Base-by-base conservation (phyloP, 2,329 filamentous ascomycete species). In the Teratosphaeria viscida region DNA sequence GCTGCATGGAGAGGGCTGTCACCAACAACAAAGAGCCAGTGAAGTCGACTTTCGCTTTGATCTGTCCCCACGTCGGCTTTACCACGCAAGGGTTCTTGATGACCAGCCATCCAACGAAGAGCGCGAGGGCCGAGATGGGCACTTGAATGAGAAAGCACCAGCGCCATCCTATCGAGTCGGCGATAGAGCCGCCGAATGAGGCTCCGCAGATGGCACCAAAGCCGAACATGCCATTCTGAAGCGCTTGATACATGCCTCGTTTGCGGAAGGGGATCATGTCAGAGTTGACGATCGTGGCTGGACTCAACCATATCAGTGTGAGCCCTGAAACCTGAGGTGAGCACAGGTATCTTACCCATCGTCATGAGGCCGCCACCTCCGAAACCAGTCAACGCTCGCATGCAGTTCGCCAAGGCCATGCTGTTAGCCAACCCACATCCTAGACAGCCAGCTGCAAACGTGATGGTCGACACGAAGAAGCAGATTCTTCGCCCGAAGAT, bases 111-210 rank as follows among this genome's bases (percentile, higher is more conserved):
- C 83, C 84, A 11, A 83, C 72, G 0, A 78, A 47, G 0, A 86
- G 74, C 0, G 83, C 84, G n/a, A 81, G 65, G 1, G 78, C 61
- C 0, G 82, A 85, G 0, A 87, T 68, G 0, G 85, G 85, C 0
- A 85, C 81, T 65, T 87, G 85, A 1, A 85, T 73, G 3, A 85
- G 67, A 61, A 87, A 88, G 59, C 75, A 77, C 76, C 76, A 78
- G 10, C 76, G 70, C 76, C 76, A 78, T 32, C 76, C 76, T 29
- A 78, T 74, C 0, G 70, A 68, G 55, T 78, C 76, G 2, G 75
- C 74, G 53, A 78, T 76, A 0, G 70, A 70, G 1, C 76, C 76
- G 7, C 76, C 76, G 37, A 78, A 68, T 0, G 76, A 77, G 1
- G 77, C 77, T 23, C 77, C 77, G 39, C 82, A 85, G 37, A 86